Evolutionary conservation across 768 basidiomycete species (phyloP).

Genomic region (Infundibulicybe gibba): DNA sequence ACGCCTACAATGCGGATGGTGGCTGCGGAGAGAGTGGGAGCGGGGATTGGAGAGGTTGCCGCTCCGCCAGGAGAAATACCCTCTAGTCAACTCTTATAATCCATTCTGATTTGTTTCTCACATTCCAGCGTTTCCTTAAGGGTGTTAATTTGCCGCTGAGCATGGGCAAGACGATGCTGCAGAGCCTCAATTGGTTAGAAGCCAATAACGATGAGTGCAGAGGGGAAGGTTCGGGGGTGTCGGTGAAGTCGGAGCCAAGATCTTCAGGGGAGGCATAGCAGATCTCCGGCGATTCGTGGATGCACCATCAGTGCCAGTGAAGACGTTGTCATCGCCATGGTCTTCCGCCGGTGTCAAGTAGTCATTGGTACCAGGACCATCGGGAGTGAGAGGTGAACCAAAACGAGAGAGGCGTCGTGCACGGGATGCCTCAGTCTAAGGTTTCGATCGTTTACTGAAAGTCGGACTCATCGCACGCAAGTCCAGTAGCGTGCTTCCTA

Average conservation of each 20-base stretch:
- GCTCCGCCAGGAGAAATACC: conserved; percentile 36
- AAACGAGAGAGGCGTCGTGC: conserved; percentile 60
- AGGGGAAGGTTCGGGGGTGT: conserved; percentile 62
- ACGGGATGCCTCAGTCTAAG: conserved; percentile 66
- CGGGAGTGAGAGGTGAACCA: too few relatives aligned
- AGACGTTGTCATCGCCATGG: too few relatives aligned
- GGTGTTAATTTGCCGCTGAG: too few relatives aligned
- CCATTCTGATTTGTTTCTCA: conserved; percentile 81
- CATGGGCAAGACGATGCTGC: conserved; percentile 79
- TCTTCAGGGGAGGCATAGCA: too few relatives aligned
- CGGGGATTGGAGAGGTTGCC: conserved; percentile 47
- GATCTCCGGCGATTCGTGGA: too few relatives aligned
- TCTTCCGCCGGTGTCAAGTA: too few relatives aligned
- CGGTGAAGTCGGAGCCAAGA: too few relatives aligned
- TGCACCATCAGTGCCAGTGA: too few relatives aligned
- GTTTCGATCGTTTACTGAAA: conserved; percentile 78
- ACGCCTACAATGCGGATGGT: too few relatives aligned
- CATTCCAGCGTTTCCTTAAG: conserved; percentile 72
- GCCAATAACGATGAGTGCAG: conserved; percentile 54
- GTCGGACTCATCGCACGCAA: conserved; percentile 91
- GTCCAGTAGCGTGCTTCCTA: conserved; percentile 80
- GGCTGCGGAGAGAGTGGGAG: too few relatives aligned
- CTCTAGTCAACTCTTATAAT: conserved; percentile 53
- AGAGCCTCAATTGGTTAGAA: conserved; percentile 76
- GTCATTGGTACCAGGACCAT: too few relatives aligned